Conservation (phyloP, 176 grass and related monocot species). For the Musa schizocarpa region DNA sequence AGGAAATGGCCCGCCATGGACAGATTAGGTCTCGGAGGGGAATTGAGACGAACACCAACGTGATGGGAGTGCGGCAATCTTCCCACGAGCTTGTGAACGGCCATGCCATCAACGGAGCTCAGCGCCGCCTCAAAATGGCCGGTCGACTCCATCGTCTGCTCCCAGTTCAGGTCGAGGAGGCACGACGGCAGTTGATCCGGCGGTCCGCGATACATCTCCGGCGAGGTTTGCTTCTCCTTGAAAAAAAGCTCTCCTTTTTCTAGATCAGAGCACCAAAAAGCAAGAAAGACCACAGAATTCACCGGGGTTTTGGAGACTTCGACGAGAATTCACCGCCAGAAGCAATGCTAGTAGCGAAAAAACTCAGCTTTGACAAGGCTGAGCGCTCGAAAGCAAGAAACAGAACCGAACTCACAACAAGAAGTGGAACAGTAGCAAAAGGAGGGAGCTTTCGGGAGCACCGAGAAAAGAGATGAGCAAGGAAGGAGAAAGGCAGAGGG, state of each 20-base stretch:
- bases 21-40: slow-evolving; percentile 60
- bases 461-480: background rate
- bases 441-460: slow-evolving; percentile 7
- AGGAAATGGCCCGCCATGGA: slow-evolving; percentile 55
- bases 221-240: background rate
- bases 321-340: background rate
- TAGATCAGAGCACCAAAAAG: background rate
- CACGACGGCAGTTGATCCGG: slow-evolving; percentile 4
- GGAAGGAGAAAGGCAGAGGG: slow-evolving; percentile 2
- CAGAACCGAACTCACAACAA: background rate
- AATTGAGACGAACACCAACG: slow-evolving; percentile 41
- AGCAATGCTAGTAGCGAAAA: background rate
- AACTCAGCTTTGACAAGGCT: background rate
- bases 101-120: slow-evolving; percentile 51
- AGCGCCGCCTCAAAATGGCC: slow-evolving; percentile 44
- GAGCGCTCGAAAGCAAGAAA: background rate
- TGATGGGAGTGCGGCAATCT: slow-evolving; percentile 40
- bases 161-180: slow-evolving; percentile 17
- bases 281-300: background rate
- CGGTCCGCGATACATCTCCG: slow-evolving; percentile 5
- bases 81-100: slow-evolving; percentile 28
- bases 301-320: background rate
- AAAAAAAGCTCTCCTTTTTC: slow-evolving; percentile 1
- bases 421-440: slow-evolving; percentile 1
- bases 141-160: background rate